Conservation (phyloP, 2,329 filamentous ascomycete species). For the Capronia epimyces region DNA sequence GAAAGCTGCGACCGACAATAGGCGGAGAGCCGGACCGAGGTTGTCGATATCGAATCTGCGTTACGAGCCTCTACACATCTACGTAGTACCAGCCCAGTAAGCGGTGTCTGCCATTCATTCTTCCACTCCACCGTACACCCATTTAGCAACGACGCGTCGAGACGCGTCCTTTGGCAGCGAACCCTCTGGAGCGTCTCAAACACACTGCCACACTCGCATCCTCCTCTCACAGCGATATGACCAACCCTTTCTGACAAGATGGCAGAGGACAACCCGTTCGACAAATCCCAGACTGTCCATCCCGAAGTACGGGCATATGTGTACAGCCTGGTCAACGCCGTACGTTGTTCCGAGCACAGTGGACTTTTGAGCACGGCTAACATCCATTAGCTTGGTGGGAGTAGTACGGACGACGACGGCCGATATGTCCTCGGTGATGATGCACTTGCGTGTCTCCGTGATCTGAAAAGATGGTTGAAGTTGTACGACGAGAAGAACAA, state of each 20-base stretch:
- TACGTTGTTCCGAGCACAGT: constrained; percentile 45
- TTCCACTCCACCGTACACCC: not conserved
- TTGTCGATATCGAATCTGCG: not conserved
- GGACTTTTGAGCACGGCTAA: constrained; percentile 24
- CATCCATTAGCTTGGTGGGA: constrained; percentile 68
- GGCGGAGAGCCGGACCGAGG: constrained; percentile 1
- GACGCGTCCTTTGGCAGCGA: not conserved
- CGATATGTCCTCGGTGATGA: constrained; percentile 89
- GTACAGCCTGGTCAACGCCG: constrained; percentile 87
- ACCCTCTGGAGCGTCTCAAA: not conserved
- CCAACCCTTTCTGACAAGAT: constrained; percentile 28
- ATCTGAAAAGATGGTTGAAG: constrained; percentile 91
- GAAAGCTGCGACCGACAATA: not conserved
- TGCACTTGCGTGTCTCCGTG: constrained; percentile 81
- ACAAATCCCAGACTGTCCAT: constrained; percentile 62
- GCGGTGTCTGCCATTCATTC: too few species aligned
- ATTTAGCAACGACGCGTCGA: not conserved
- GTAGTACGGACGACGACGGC: constrained; percentile 70
- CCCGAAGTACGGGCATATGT: constrained; percentile 90
- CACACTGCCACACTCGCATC: not conserved
- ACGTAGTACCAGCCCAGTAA: too few species aligned
- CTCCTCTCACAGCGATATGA: constrained; percentile 1
- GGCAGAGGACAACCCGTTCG: constrained; percentile 41
- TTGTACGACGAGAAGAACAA: constrained; percentile 91
- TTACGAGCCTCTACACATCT: too few species aligned